Evolutionary conservation across 140 eudicot genomes (phyloP), one percentile per base, ranked within the genome.

Genomic region (Erigeron philadelphicus): DNA sequence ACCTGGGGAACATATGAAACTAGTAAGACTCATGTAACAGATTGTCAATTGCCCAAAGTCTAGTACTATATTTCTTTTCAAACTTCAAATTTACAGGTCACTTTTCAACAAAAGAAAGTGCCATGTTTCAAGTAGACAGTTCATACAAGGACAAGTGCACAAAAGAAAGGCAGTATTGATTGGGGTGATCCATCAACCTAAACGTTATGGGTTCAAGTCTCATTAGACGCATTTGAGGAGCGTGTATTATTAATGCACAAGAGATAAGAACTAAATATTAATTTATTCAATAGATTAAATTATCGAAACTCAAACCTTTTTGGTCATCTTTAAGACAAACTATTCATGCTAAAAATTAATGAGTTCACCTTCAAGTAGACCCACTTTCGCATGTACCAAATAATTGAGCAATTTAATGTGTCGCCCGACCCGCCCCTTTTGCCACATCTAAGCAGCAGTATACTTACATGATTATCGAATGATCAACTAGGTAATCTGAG

Each of bases 401-500:
- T 13, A 54, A 40, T 35, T 61, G 16, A 0, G 23, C 48, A 3
- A 13, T 61, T 61, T 61, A 17, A 61, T 19, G 23, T n/a, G 47
- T 38, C 38, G 11, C 66, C n/a, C 18, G 17, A 64, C 41, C 21
- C 31, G 50, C 69, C 54, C 69, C 9, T 16, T 21, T 64, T 59
- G 40, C 17, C 42, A 59, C 41, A 54, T 64, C 15, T 12, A 66
- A 38, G 9, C 5, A 53, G 48, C 52, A 23, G 21, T 65, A 45
- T 61, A 76, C 96, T 10, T 83, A 88, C 96, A 88, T 92, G 74
- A 88, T 87, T 74, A 88, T 88, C 0, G 96, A 91, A 81, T 91
- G 97, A 76, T 91, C 97, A 9, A 91, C 97, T 17, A 91, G 96
- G 72, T 91, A 91, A 80, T 91, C 97, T 19, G 81, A 88, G 67